A percentile compares a stretch with the other conserved stretches of the same genome.
These are phyloP conservation scores for Kuraishia floccosa DNA, from an alignment of 805 yeast species.

Conservation along the genomic window DNA sequence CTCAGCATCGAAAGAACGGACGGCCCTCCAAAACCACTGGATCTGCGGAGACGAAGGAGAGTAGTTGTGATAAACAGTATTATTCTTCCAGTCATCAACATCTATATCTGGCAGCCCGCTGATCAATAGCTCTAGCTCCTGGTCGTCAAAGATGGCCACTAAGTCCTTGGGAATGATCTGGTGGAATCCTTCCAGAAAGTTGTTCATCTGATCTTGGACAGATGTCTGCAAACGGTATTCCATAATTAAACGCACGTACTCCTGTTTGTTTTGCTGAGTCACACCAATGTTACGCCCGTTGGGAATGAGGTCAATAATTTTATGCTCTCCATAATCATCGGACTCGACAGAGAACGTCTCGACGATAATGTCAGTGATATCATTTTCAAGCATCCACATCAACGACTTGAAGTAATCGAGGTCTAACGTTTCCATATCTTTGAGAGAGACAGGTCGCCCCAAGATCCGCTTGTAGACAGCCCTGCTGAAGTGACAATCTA, in stretches of 20 bases:
- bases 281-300: conserved; percentile 78
- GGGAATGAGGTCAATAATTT: conserved; percentile 70
- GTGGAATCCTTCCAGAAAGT: conserved; percentile 78
- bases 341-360: conserved; percentile 92
- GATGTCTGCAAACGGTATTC: conserved; percentile 79
- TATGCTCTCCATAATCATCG: conserved; percentile 88
- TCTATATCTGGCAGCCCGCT: conserved; percentile 96
- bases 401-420: conserved; percentile 85
- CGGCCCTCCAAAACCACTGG: conserved; percentile 98
- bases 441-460: conserved; percentile 69
- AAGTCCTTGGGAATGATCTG: conserved; percentile 80
- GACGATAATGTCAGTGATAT: conserved; percentile 88
- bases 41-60: conserved; percentile 76
- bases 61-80: conserved; percentile 74
- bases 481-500: conserved; percentile 91
- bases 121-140: conserved; percentile 83
- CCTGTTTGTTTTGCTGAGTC: conserved; percentile 83
- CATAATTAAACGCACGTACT: conserved; percentile 76
- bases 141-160: conserved; percentile 85
- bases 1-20: conserved; percentile 84
- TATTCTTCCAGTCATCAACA: conserved; percentile 90
- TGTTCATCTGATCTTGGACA: conserved; percentile 79
- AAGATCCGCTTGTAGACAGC: conserved; percentile 87
- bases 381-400: conserved; percentile 94
- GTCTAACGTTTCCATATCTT: conserved; percentile 92